Percentiles rank a stretch among this genome's conserved stretches.
These are phyloP conservation scores for Trichoderma aggressivum DNA, from an alignment of 2,329 filamentous ascomycete genomes.

Conservation along the genomic window DNA sequence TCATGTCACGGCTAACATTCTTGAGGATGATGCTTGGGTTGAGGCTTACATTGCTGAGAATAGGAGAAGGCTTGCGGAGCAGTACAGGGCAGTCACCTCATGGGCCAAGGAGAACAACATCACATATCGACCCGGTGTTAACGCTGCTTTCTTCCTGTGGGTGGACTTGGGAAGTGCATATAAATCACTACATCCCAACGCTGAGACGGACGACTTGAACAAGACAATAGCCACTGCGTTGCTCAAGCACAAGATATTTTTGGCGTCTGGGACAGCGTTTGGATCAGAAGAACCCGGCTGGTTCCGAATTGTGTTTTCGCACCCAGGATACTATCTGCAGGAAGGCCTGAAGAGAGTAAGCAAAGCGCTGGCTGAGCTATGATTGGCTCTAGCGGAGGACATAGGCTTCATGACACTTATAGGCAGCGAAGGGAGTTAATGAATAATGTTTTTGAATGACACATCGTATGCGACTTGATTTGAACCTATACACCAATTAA, in stretches of 20 bases:
- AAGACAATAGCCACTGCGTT: slow-evolving; percentile 27
- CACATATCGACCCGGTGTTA: slow-evolving; percentile 43
- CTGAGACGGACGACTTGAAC: slow-evolving; percentile 24
- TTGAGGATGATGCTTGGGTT: slow-evolving; percentile 42
- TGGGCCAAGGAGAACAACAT: slow-evolving; percentile 41
- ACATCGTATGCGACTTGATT: background rate
- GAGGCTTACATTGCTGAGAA: slow-evolving; percentile 44
- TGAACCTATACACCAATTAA: background rate
- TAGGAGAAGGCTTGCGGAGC: slow-evolving; percentile 34
- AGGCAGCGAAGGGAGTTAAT: background rate
- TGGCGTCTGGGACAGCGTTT: slow-evolving; percentile 36
- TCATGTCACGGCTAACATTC: slow-evolving; percentile 37
- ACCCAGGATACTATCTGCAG: slow-evolving; percentile 29
- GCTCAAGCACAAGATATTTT: slow-evolving; percentile 32
- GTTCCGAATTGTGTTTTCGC: slow-evolving; percentile 40
- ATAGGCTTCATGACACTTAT: background rate
- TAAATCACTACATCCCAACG: slow-evolving; percentile 20
- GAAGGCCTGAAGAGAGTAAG: slow-evolving; percentile 22
- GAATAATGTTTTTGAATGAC: background rate
- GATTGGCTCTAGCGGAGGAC: background rate
- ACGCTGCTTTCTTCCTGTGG: slow-evolving; percentile 56
- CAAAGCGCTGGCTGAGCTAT: background rate
- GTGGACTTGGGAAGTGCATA: slow-evolving; percentile 41
- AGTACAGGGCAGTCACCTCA: slow-evolving; percentile 36
- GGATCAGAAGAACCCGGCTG: slow-evolving; percentile 37